Percentiles rank a stretch among this genome's conserved stretches.
Evolutionary conservation across 1,284 basidiomycete species (phyloP).

Genomic region (Apiotrichum mycotoxinovorans): DNA sequence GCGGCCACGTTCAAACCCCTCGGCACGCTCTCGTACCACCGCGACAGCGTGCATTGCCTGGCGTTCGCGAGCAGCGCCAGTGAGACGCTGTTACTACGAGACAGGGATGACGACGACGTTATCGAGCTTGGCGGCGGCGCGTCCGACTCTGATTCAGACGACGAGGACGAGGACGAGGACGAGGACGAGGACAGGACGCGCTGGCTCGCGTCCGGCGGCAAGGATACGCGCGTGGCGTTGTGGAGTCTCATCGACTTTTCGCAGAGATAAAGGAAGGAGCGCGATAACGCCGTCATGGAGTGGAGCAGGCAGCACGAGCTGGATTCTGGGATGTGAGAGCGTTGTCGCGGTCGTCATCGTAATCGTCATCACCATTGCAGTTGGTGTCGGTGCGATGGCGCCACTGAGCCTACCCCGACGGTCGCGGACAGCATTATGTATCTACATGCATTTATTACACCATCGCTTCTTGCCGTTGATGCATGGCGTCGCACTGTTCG

Average conservation of each 20-base stretch:
- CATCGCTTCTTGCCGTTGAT: too few relatives aligned
- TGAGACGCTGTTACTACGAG: slow-evolving; percentile 14
- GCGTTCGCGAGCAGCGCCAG: slow-evolving; percentile 57
- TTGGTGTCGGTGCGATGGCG: too few relatives aligned
- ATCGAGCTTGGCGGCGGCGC: slow-evolving; percentile 37
- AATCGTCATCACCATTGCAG: too few relatives aligned
- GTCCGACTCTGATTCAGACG: slow-evolving; percentile 58
- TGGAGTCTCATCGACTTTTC: slow-evolving; percentile 67
- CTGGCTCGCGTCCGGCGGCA: slow-evolving; percentile 70
- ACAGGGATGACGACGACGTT: slow-evolving; percentile 16
- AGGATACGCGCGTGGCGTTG: slow-evolving; percentile 69
- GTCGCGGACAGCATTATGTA: too few relatives aligned
- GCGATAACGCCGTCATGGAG: neutral
- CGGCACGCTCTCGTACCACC: slow-evolving; percentile 74
- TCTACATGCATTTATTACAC: too few relatives aligned
- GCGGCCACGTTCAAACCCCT: slow-evolving; percentile 70
- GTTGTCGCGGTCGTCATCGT: too few relatives aligned
- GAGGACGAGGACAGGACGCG: slow-evolving; percentile 45
- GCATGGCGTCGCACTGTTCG: too few relatives aligned
- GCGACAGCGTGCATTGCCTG: slow-evolving; percentile 65
- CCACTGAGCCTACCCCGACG: too few relatives aligned
- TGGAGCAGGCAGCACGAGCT: too few relatives aligned
- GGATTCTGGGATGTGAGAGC: too few relatives aligned
- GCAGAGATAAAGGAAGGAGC: neutral
- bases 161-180: slow-evolving; percentile 46